Evolutionary conservation across 1,284 basidiomycete species (phyloP), one percentile per base, ranked within the genome.

Genomic region (Rhizoctonia solani): DNA sequence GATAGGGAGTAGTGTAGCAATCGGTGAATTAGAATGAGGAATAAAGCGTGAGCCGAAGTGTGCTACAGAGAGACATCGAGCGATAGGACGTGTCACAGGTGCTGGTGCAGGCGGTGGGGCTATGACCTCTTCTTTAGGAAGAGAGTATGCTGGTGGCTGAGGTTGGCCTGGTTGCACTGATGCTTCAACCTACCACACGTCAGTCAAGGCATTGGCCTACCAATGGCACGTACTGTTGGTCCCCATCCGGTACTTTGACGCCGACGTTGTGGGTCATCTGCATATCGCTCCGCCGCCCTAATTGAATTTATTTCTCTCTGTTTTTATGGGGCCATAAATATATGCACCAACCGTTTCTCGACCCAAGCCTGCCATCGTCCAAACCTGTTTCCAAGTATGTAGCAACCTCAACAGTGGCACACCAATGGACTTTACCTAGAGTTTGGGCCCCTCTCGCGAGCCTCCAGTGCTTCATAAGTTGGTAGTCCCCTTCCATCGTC

Each of bases 331-430:
- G 29, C 39, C 29, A 25, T n/a, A 39, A 27, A 27, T 34, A 13
- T 50, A 30, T n/a, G 41, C 3, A 69, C 77, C 65, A 70, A 88
- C 90, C 89, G 82, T 76, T 92, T 92, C 79, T 92, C 90, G 68
- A 92, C 88, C 90, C 90, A 92, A 19, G 85, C 84, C 74, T 82
- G 84, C 90, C 90, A 92, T 69, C 90, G 81, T 41, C 90, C 90
- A 73, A 92, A 91, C 73, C 89, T 90, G 50, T 41, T 13, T 87
- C 89, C n/a, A 19, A 27, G 70, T 85, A 81, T n/a, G n/a, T n/a
- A n/a, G n/a, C n/a, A n/a, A n/a, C n/a, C n/a, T n/a, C n/a, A n/a
- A n/a, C n/a, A n/a, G n/a, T 8, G 4, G 34, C 44, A 46, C 44
- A 19, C 19, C 37, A 66, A 50, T n/a, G n/a, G n/a, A n/a, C n/a